These are phyloP conservation scores for Monosporascus sp. DNA, from an alignment of 2,329 filamentous ascomycete species.

Conservation along the genomic window DNA sequence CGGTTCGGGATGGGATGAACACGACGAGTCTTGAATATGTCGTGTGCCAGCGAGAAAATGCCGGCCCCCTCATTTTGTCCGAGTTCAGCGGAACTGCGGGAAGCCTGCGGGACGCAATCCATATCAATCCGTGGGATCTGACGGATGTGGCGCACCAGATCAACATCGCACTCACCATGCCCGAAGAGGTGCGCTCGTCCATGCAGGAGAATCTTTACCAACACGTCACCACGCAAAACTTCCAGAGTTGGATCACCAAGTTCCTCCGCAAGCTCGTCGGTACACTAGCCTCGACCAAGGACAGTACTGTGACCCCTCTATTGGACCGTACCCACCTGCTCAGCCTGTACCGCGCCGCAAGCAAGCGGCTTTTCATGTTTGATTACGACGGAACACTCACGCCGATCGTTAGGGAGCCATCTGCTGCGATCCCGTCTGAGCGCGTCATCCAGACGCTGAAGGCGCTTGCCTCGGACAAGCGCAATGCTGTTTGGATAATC, in stretches of 20 bases:
- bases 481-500: constrained; percentile 96
- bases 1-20: constrained; percentile 96
- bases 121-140: constrained; percentile 96
- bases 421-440: constrained; percentile 81
- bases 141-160: constrained; percentile 79
- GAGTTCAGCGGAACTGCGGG: constrained; percentile 95
- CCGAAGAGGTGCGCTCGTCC: constrained; percentile 54
- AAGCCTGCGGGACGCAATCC: constrained; percentile 77
- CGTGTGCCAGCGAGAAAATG: constrained; percentile 80
- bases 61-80: constrained; percentile 86
- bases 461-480: constrained; percentile 70
- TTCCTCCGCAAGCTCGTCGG: constrained; percentile 75
- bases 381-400: constrained; percentile 98
- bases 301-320: constrained; percentile 70
- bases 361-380: constrained; percentile 91
- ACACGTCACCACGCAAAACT: constrained; percentile 80
- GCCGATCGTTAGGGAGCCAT: constrained; percentile 88
- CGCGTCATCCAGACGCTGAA: constrained; percentile 76
- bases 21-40: constrained; percentile 94
- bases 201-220: constrained; percentile 74
- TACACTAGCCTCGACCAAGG: constrained; percentile 72
- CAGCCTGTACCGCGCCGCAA: constrained; percentile 66
- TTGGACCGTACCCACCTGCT: constrained; percentile 72
- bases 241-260: constrained; percentile 78
- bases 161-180: constrained; percentile 74